These are phyloP conservation scores for Posidonia oceanica DNA, from an alignment of 116 monocot genomes.

Conservation along the genomic window DNA sequence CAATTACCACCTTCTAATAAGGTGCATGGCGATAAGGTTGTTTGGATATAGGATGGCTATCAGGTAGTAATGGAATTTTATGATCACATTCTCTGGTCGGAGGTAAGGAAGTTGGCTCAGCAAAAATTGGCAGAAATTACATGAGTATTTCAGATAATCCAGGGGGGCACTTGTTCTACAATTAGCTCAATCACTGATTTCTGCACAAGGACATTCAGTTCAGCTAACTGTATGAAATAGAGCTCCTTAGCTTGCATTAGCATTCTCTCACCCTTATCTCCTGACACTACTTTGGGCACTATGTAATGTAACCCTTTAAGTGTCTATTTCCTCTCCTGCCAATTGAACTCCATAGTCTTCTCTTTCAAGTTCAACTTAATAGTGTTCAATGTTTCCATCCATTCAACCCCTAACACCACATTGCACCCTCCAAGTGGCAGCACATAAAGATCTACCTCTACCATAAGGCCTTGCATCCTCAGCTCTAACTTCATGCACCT, in stretches of 20 bases:
- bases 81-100: neutral
- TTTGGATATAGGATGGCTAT: too few species aligned
- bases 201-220: too few species aligned
- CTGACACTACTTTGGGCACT: too few species aligned
- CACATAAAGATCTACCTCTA: neutral
- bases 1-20: neutral
- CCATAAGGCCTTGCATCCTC: neutral
- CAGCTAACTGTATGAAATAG: too few species aligned
- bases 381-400: neutral
- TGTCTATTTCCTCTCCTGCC: neutral
- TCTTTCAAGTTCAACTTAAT: neutral
- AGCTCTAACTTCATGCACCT: neutral
- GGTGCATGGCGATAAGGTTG: neutral
- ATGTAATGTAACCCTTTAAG: too few species aligned
- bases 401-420: conserved; percentile 1
- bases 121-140: too few species aligned
- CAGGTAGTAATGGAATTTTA: neutral
- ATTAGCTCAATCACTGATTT: too few species aligned
- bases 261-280: too few species aligned
- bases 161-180: too few species aligned
- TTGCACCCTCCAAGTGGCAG: neutral
- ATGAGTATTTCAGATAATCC: too few species aligned
- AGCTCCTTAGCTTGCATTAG: too few species aligned
- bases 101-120: too few species aligned
- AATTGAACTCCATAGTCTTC: neutral